phyloP scores from a whole-genome alignment of 176 grass and related monocot genomes.

The Eragrostis nindensis region DNA sequence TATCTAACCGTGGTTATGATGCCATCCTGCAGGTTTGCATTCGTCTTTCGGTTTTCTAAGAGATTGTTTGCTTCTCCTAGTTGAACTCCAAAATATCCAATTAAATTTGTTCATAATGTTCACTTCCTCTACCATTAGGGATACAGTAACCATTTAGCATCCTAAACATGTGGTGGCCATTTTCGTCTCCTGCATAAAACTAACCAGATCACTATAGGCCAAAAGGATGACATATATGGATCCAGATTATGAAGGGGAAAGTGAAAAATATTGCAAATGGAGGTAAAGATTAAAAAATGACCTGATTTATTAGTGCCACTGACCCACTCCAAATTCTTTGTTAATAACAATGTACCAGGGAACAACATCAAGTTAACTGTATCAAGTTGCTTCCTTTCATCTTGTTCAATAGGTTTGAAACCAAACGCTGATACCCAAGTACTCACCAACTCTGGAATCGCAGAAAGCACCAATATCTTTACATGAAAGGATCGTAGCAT shows the following conservation, averaged over 20 bases:
- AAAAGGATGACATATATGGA: not conserved
- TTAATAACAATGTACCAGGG: slow-evolving; percentile 78
- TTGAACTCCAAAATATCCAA: not conserved
- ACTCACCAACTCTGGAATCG: slow-evolving; percentile 82
- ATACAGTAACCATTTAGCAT: slow-evolving; percentile 31
- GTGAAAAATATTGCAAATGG: not conserved
- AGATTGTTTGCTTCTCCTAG: not conserved
- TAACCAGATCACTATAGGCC: not conserved
- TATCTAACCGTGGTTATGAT: slow-evolving; percentile 43
- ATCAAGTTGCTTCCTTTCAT: slow-evolving; percentile 68
- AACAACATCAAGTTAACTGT: slow-evolving; percentile 89
- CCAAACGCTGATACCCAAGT: slow-evolving; percentile 94
- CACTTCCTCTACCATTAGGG: slow-evolving; percentile 22
- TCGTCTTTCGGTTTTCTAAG: slow-evolving; percentile 44
- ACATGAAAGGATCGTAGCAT: slow-evolving; percentile 86
- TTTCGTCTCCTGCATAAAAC: not conserved
- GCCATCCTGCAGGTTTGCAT: slow-evolving; percentile 46
- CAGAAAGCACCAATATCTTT: slow-evolving; percentile 84
- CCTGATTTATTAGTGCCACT: slow-evolving; percentile 27
- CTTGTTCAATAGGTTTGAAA: slow-evolving; percentile 79
- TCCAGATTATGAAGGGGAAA: not conserved
- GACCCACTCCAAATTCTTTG: slow-evolving; percentile 63
- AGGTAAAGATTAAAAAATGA: not conserved
- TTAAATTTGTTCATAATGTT: slow-evolving; percentile 38
- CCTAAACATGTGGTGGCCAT: not conserved